Conservation (phyloP, 2,329 filamentous ascomycete species). For the Colletotrichum lentis region DNA sequence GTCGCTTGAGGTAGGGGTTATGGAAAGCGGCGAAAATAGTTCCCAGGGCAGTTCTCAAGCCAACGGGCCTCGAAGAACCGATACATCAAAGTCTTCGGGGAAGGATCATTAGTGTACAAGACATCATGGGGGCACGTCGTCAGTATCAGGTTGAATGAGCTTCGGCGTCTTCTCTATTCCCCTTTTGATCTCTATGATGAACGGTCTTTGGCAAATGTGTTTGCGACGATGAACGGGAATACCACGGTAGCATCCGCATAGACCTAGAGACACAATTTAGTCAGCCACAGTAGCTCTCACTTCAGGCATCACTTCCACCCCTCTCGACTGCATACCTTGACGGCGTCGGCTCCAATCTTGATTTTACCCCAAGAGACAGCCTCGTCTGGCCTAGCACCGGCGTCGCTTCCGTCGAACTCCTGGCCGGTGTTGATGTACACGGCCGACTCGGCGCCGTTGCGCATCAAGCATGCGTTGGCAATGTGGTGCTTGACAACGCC, state of each 20-base stretch:
- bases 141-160: background rate
- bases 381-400: constrained; percentile 92
- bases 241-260: constrained; percentile 71
- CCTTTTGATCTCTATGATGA: constrained; percentile 11
- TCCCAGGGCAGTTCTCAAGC: no score
- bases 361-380: constrained; percentile 99
- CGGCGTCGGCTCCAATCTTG: constrained; percentile 83
- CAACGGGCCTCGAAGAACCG: no score
- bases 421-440: constrained; percentile 98
- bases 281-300: background rate
- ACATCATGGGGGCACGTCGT: background rate
- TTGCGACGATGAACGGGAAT: constrained; percentile 72
- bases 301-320: background rate
- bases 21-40: background rate
- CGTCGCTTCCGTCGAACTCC: constrained; percentile 97
- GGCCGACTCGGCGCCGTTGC: constrained; percentile 94
- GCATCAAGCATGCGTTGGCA: constrained; percentile 96
- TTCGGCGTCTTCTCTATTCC: constrained; percentile 9
- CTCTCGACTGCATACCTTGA: constrained; percentile 71
- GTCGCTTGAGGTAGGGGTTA: background rate
- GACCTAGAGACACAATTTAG: constrained; percentile 52
- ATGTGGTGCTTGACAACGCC: constrained; percentile 99
- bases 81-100: no score
- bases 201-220: constrained; percentile 69
- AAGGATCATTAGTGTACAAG: background rate